Base-by-base conservation (phyloP, 202 grass and related monocot species). In the Zizania palustris region DNA sequence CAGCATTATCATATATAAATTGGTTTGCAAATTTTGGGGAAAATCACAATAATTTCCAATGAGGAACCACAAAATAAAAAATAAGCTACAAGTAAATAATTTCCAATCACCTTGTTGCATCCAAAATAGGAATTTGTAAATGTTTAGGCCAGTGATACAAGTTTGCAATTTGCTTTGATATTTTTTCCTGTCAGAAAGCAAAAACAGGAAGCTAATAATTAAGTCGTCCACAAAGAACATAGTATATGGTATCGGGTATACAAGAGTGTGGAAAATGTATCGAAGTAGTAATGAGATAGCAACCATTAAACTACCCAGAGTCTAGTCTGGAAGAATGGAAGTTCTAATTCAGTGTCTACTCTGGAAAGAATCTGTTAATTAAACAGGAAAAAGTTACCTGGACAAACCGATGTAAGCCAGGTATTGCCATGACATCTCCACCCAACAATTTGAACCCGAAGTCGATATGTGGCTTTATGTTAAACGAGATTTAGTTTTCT, bases 381-480 rank as follows among this genome's bases (percentile, higher is more conserved):
- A 50, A 15, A 20, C 14, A 51, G 14, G 69, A 57, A 63, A 77
- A n/a, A 80, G 28, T 68, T 75, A 93, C 94, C 89, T 88, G 91
- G 67, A 93, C 69, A 86, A 90, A 92, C n/a, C 11, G 88, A 77
- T 90, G 84, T 61, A 97, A 60, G 37, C 74, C 67, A 60, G 94
- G 94, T 82, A 97, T 94, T 7, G 91, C 94, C 94, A 97, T 97
- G 73, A 88, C 71, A 90, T 97, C 94, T 85, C 82, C 91, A 63
- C 92, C 85, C 41, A 94, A 86, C 20, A 97, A 19, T 82, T 97
- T 97, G 45, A 97, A 72, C 45, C 89, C 89, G 38, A 93, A 92
- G 69, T 97, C 94, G 35, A 94, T 64, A 65, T 34, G 60, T 20
- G 94, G 91, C 94, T 97, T 84, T 67, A 81, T 44, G 63, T 72